phyloP scores from a whole-genome alignment of 176 grass and related monocot species.

The Ensete glaucum region DNA sequence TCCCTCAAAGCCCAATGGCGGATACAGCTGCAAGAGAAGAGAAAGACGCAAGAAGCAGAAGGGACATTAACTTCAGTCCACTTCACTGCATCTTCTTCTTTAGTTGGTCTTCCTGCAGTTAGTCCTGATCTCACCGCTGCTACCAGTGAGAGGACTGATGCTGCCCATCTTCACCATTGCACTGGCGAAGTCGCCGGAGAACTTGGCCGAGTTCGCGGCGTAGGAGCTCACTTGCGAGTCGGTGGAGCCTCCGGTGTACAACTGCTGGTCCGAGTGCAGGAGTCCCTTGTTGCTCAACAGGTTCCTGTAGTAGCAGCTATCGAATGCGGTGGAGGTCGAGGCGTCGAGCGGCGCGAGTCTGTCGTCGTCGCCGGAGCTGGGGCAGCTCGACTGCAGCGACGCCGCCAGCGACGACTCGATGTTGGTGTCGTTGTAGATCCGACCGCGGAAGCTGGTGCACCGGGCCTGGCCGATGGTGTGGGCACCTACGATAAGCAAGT shows the following conservation, averaged over 20 bases:
- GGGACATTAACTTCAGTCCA: too few species aligned
- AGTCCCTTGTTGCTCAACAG: slow-evolving; percentile 33
- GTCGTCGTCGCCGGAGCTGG: slow-evolving; percentile 26
- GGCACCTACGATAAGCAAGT: not conserved
- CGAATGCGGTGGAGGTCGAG: slow-evolving; percentile 10
- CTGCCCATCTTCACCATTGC: slow-evolving; percentile 37
- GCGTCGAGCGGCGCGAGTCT: slow-evolving; percentile 24
- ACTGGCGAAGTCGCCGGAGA: slow-evolving; percentile 26
- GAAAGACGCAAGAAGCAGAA: too few species aligned
- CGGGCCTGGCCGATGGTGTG: slow-evolving; percentile 34
- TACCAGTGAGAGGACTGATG: slow-evolving; percentile 24
- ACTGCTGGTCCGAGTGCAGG: slow-evolving; percentile 38
- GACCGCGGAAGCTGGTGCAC: slow-evolving; percentile 26
- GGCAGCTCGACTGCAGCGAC: slow-evolving; percentile 21
- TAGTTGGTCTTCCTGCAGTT: slow-evolving; percentile 4
- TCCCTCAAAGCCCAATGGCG: too few species aligned
- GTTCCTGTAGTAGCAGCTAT: slow-evolving; percentile 28
- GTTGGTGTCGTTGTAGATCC: slow-evolving; percentile 36
- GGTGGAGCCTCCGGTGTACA: slow-evolving; percentile 22
- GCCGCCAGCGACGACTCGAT: slow-evolving; percentile 19
- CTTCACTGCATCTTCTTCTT: not conserved
- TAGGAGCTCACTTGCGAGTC: slow-evolving; percentile 32
- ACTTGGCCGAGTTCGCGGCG: slow-evolving; percentile 15
- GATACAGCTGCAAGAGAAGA: too few species aligned
- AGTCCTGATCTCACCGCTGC: slow-evolving; percentile 1